These are phyloP conservation scores for Daedalea quercina DNA, from an alignment of 768 basidiomycete genomes.

Conservation along the genomic window DNA sequence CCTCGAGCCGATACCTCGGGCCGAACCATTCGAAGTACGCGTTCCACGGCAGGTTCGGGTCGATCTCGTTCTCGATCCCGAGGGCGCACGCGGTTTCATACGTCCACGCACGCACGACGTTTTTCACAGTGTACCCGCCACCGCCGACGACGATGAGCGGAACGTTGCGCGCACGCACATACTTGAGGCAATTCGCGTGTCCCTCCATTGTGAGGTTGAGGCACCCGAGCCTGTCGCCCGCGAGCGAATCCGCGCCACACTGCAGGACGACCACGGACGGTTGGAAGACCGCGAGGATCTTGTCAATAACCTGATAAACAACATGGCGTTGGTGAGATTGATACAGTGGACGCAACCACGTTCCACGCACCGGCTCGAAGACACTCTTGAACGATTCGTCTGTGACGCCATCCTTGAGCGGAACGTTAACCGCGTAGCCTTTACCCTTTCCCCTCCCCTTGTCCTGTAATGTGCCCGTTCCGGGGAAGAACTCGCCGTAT, in stretches of 20 bases:
- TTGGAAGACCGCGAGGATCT: constrained; percentile 80
- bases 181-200: constrained; percentile 87
- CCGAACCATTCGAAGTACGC: constrained; percentile 98
- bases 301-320: constrained; percentile 66
- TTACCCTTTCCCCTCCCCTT: constrained; percentile 77
- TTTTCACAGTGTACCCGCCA: constrained; percentile 96
- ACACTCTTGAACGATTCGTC: constrained; percentile 83
- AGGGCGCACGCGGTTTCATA: constrained; percentile 95
- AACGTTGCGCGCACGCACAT: constrained; percentile 72
- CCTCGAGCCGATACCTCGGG: constrained; percentile 89
- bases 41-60: constrained; percentile 77
- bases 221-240: constrained; percentile 92
- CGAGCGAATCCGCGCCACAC: constrained; percentile 93
- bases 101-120: constrained; percentile 92
- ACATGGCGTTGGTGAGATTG: too few relatives aligned
- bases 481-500: constrained; percentile 93
- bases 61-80: constrained; percentile 75
- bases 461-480: constrained; percentile 83
- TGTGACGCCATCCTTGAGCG: constrained; percentile 88
- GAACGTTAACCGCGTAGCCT: constrained; percentile 89
- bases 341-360: not conserved
- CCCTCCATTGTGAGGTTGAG: constrained; percentile 96
- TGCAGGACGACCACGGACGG: constrained; percentile 89
- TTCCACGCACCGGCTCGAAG: constrained; percentile 76
- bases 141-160: constrained; percentile 92